Base-by-base conservation (phyloP, 164 flowering plant genomes). In the Umbilicus rupestris region DNA sequence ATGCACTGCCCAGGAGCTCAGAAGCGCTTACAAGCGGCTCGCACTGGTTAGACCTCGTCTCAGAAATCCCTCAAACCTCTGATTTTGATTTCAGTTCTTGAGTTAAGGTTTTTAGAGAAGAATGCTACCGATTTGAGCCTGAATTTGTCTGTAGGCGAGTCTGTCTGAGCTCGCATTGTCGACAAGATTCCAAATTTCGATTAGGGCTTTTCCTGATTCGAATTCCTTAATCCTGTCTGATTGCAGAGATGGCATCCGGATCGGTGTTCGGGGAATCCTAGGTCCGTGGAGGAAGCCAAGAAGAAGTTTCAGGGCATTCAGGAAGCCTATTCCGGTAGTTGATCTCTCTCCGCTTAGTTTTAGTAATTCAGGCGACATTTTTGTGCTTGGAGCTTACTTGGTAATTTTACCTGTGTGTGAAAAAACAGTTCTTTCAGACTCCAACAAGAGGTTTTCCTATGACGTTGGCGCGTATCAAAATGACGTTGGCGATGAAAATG, bases 211-310 rank as follows among this genome's bases (percentile, higher is more conserved):
- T 55, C 1, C 30, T 55, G n/a, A 20, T 65, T 64, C 42, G n/a
- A 41, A 15, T 60, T 22, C 15, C 14, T 69, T 14, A 24, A 22
- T 50, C n/a, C 10, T 19, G 20, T 47, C 4, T 47, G 7, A 20
- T n/a, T 19, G 58, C 58, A 93, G 98, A 86, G 78, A 78, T 93
- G 97, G 97, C 98, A 93, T 50, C 98, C 98, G 20, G 98, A 93
- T 80, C 86, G 97, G 6, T 89, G 87, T 67, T 76, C 87, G 7
- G 98, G 94, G 33, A 78, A 81, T 75, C 72, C 84, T 2, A 89
- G 75, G 77, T 79, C 76, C 66, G 83, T 81, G 19, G 97, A 93
- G 70, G 95, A 90, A 73, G 79, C 96, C 1, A 93, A 93, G 85
- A 83, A 81, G 80, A 93, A 84, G 62, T 93, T 93, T 68, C 98